Evolutionary conservation across 106 monocot genomes (phyloP).

Genomic region (Dendrobium catenatum): DNA sequence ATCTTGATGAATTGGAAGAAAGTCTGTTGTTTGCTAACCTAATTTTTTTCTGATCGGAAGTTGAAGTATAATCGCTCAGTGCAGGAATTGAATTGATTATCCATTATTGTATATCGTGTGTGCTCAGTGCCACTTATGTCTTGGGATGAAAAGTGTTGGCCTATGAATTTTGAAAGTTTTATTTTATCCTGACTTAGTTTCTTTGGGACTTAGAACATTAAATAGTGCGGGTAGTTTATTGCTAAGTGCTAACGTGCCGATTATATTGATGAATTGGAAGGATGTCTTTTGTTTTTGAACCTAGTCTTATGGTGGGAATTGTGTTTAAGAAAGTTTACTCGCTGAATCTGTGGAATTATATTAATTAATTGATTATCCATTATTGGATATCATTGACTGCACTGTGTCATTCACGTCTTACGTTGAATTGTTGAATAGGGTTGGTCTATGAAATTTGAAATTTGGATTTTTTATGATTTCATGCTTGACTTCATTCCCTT

Average conservation of each 20-base stretch:
- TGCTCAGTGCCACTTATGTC: background rate
- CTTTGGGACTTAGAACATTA: too few species aligned
- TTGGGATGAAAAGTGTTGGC: background rate
- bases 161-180: background rate
- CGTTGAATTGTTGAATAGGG: too few species aligned
- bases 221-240: too few species aligned
- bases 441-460: background rate
- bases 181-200: background rate
- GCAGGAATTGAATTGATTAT: background rate
- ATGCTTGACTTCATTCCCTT: background rate
- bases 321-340: too few species aligned
- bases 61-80: background rate
- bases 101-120: background rate
- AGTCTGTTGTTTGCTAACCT: background rate
- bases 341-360: background rate
- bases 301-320: too few species aligned
- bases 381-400: too few species aligned
- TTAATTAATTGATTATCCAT: background rate
- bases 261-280: too few species aligned
- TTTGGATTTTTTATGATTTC: background rate
- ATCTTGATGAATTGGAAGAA: background rate
- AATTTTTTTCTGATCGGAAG: too few species aligned
- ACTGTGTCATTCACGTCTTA: too few species aligned
- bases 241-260: too few species aligned
- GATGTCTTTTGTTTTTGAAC: too few species aligned